Evolutionary conservation across 345 rosid species (phyloP), one percentile per base, ranked within the genome.

Genomic region (Citrus sp.): DNA sequence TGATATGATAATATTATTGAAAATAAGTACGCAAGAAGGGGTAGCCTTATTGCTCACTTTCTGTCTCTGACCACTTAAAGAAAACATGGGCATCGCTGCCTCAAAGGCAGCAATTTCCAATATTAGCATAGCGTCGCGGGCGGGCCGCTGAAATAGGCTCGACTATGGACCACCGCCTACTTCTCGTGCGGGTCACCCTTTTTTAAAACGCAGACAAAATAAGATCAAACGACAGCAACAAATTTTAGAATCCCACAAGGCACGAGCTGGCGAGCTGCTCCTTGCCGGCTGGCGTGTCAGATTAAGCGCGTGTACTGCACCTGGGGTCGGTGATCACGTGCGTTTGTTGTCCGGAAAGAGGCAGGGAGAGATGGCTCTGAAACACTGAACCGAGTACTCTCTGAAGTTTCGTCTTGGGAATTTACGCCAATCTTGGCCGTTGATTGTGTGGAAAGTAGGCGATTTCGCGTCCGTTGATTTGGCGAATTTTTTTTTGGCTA

Each of bases 301-400:
- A 46, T 46, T 12, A 46, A 56, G 25, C 9, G 61, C 61, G 25
- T 56, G 25, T 12, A 46, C 18, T 46, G 18, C 51, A 46, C 51
- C 1, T 46, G 18, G 51, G 49, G 79, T 76, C 72, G 54, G 64
- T 76, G 65, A 54, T 63, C 42, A 63, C 70, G 70, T 75, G 71
- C 78, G 2, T 2, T 3, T 4, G 0, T 8, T 54, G 7, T 13
- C 6, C 3, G 30, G 30, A 2, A 4, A 27, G 24, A 25, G 34
- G 14, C 59, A 27, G 10, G 3, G 71, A 4, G 13, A 40, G 30
- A 10, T 42, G 49, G 49, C 49, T 42, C 51, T 3, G 18, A 3
- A 46, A 12, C 51, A 12, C 1, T 0, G 51, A 12, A 46, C 51
- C 0, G 51, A 46, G 1, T 13, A 0, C 5, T 46, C 13, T 46